phyloP scores from a whole-genome alignment of 495 filamentous ascomycete genomes.

The Thozetella sp. region DNA sequence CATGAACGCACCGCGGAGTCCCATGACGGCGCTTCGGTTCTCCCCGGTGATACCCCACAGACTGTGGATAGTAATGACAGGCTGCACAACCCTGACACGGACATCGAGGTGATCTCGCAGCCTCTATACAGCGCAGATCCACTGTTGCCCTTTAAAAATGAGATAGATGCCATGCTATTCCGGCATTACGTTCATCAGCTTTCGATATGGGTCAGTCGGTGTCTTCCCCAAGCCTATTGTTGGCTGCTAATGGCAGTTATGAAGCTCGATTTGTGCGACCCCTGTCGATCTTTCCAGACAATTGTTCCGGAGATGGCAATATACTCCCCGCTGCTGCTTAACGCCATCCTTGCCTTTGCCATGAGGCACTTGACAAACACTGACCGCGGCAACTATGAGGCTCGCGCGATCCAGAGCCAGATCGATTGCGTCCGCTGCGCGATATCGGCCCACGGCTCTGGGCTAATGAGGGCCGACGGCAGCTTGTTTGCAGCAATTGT shows the following conservation, averaged over 20 bases:
- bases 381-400: constrained; percentile 37
- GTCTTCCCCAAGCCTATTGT: background rate
- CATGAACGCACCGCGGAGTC: too few species aligned
- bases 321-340: constrained; percentile 52
- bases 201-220: constrained; percentile 47
- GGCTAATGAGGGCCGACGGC: constrained; percentile 52
- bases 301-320: constrained; percentile 53
- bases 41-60: too few species aligned
- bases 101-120: background rate
- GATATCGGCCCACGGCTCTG: constrained; percentile 35
- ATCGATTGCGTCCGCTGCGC: constrained; percentile 51
- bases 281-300: constrained; percentile 52
- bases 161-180: constrained; percentile 40
- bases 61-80: too few species aligned
- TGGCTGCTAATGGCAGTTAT: too few species aligned
- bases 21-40: too few species aligned
- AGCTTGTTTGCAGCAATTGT: constrained; percentile 63
- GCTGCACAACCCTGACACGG: background rate
- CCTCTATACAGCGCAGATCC: constrained; percentile 18
- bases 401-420: constrained; percentile 49
- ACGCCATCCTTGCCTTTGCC: constrained; percentile 61
- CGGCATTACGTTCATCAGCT: constrained; percentile 50
- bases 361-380: constrained; percentile 56
- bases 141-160: constrained; percentile 36
- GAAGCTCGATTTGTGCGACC: constrained; percentile 64